Base-by-base conservation (phyloP, 495 filamentous ascomycete genomes). In the Staphylotrichum tortipilum region DNA sequence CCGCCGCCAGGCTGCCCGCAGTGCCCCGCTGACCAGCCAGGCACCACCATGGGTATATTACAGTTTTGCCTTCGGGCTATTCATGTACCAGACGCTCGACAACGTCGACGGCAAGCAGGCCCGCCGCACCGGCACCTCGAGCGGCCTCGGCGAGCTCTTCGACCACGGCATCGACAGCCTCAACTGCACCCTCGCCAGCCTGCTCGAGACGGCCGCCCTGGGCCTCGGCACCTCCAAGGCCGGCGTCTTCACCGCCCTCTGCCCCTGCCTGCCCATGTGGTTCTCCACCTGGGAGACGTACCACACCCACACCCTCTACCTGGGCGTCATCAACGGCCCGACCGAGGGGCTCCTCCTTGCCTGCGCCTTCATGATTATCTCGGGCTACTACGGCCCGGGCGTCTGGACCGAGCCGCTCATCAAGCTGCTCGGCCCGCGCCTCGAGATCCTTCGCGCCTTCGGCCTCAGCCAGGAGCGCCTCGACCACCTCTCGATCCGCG, bases 201-300 rank as follows among this genome's bases (percentile, higher is more conserved):
- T 98, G 43, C 78, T 90, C 46, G 86, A 95, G 67, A 89, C 85
- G 8, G 90, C 87, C 10, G 89, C 89, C 15, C 86, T 98, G 84
- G 94, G 89, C 22, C 74, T 92, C 29, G 92, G 92, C 33, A 77
- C 85, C 8, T 84, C 83, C 8, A 78, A 79, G 47, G 78, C 87
- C 7, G 92, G 92, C 55, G 84, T 89, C 38, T 94, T 92, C 64
- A 98, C 92, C 1, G 89, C 90, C 11, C 69, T 97, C 31, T 79
- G 89, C 45, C 94, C 92, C 2, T 94, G 88, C 55, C 70, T 98
- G 8, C 87, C 92, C 19, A 98, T 98, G 92, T 97, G 95, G 74
- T 95, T 97, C 71, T 96, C 90, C 5, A 98, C 92, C 7, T 98
- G 92, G 92, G 92, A 98, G 66, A 98, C 92, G 3, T 98, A 95